phyloP scores from a whole-genome alignment of 2,329 filamentous ascomycete species.

The Periconia digitata region DNA sequence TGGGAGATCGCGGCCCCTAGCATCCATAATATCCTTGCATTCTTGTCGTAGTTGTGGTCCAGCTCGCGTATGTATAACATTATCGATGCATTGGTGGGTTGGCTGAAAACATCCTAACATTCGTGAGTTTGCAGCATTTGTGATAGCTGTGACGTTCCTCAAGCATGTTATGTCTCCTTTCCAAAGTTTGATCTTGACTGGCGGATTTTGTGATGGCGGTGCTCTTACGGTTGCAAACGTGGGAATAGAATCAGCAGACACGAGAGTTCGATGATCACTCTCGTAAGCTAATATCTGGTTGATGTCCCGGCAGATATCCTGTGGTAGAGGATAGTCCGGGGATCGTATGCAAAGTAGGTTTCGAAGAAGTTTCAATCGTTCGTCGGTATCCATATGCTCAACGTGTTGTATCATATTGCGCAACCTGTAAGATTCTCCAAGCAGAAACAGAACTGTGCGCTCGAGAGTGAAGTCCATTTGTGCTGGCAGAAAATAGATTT shows the following conservation, averaged over 20 bases:
- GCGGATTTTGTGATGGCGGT: background rate
- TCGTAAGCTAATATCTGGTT: constrained; percentile 18
- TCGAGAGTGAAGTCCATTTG: background rate
- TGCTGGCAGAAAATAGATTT: too few relatives aligned
- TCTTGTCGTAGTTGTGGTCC: constrained; percentile 35
- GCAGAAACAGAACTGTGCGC: background rate
- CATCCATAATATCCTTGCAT: constrained; percentile 28
- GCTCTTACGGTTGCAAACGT: constrained; percentile 1
- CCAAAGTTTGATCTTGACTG: constrained; percentile 28
- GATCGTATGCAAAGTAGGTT: constrained; percentile 32
- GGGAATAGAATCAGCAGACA: constrained; percentile 11
- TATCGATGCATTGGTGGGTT: constrained; percentile 40
- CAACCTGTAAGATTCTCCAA: background rate
- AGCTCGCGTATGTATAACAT: constrained; percentile 37
- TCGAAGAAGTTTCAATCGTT: constrained; percentile 17
- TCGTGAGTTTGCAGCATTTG: constrained; percentile 40
- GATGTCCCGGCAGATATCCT: constrained; percentile 13
- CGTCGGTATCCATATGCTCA: constrained; percentile 12
- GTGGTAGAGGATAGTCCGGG: constrained; percentile 18
- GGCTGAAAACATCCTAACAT: constrained; percentile 42
- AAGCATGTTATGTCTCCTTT: constrained; percentile 40
- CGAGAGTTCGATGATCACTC: constrained; percentile 15
- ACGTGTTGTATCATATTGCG: constrained; percentile 4
- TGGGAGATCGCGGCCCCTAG: constrained; percentile 22
- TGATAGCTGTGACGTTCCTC: constrained; percentile 34